Base-by-base conservation (phyloP, 805 yeast species). In the Cyberlindnera saturnus region DNA sequence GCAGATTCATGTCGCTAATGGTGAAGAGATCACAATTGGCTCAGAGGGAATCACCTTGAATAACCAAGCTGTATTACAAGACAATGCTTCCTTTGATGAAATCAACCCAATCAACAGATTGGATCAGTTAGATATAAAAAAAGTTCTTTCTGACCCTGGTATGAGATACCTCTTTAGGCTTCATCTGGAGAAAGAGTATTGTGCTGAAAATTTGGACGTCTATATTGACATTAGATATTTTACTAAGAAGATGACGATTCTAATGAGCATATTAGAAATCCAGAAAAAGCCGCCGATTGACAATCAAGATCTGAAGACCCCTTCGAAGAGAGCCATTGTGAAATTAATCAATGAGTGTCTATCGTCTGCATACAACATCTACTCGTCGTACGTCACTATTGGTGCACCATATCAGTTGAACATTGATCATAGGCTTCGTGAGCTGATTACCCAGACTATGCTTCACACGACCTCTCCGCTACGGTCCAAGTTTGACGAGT, bases 181-280 rank as follows among this genome's bases (percentile, higher is more conserved):
- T n/a, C 88, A 85, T 57, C 59, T 88, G 40, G 77, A 74, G 39
- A 72, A 69, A 28, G 83, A 79, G 40, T 70, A 73, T 43, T 87
- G 95, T 56, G 74, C 74, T 3, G 96, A 88, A 56, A 88, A 86
- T 53, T 59, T 86, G n/a, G 81, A 82, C 48, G 87, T 83, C 3
- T 86, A 77, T 57, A 61, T 73, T 41, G 85, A 79, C 45, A 71
- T 86, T 39, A 67, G 67, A 38, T 72, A 72, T 39, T 75, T 81
- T 46, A 67, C 69, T 11, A 73, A 70, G 48, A 73, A 71, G 49
- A 63, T 76, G 62, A 56, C 61, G 1, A 53, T 67, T 1, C 52
- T 81, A 43, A 68, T 68, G 37, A 71, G 69, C 28, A 49, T 79
- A 28, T 47, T 62, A 52, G 59, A 65, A 43, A 51, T 51, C 47